phyloP scores from a whole-genome alignment of 1,139 yeast genomes.

The Geotrichum histeridarum region DNA sequence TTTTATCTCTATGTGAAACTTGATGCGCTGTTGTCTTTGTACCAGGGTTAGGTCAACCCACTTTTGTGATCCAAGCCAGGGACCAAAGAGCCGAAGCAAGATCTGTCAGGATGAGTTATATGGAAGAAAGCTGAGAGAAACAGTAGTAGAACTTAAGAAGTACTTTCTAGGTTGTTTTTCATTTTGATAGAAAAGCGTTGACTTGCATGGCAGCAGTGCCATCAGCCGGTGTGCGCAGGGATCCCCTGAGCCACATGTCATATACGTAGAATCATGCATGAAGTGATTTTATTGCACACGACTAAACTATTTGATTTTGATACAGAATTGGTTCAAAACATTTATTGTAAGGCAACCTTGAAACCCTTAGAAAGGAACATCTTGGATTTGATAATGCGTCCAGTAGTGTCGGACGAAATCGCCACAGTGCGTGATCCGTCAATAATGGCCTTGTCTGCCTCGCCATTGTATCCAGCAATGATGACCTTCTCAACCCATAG shows the following conservation, averaged over 20 bases:
- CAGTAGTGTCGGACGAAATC: background rate
- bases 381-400: conserved; percentile 4
- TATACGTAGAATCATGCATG: no score
- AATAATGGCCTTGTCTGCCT: background rate
- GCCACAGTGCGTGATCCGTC: background rate
- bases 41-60: conserved; percentile 42
- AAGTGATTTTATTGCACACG: no score
- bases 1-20: background rate
- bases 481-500: conserved; percentile 49
- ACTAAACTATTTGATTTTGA: no score
- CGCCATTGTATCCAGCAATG: conserved; percentile 42
- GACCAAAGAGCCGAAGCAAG: background rate
- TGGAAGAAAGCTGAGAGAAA: no score
- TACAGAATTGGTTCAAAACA: background rate
- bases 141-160: no score
- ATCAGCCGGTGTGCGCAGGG: no score
- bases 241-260: no score
- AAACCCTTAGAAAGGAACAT: conserved; percentile 10
- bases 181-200: no score
- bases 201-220: no score
- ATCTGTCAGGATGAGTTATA: no score
- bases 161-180: no score
- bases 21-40: conserved; percentile 37
- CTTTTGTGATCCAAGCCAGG: conserved; percentile 16
- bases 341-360: conserved; percentile 40